A percentile compares a stretch with the other conserved stretches of the same genome.
Evolutionary conservation across 202 grass and related monocot genomes (phyloP).

Genomic region (Carex sylvatica): DNA sequence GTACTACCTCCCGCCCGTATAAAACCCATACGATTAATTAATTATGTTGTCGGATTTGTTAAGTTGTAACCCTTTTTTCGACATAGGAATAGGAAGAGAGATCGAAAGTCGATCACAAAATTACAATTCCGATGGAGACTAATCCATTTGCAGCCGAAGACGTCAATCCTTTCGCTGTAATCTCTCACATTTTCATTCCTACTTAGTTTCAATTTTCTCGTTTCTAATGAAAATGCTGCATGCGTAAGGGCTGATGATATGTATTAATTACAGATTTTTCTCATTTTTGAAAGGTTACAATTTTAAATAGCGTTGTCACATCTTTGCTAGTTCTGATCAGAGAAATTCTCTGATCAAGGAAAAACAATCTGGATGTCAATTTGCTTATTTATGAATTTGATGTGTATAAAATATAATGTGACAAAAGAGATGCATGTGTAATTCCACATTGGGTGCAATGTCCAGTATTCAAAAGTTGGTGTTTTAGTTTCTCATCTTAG

Average conservation of each 20-base stretch:
- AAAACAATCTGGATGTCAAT: background rate
- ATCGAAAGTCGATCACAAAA: background rate
- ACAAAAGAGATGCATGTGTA: background rate
- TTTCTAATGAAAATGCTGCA: background rate
- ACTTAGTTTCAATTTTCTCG: slow-evolving; percentile 9
- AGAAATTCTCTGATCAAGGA: background rate
- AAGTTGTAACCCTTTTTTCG: background rate
- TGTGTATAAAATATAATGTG: background rate
- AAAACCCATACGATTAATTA: background rate
- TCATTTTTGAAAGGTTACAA: background rate
- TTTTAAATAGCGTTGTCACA: background rate
- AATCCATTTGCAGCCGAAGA: slow-evolving; percentile 53
- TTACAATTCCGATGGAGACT: slow-evolving; percentile 40
- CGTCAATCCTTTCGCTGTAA: slow-evolving; percentile 72
- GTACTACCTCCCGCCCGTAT: background rate
- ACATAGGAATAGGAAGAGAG: slow-evolving; percentile 18
- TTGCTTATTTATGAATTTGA: background rate
- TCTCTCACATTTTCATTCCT: background rate
- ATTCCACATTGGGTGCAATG: background rate
- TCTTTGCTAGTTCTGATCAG: background rate
- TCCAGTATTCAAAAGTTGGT: background rate
- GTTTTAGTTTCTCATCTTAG: slow-evolving; percentile 7
- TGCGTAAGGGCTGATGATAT: background rate
- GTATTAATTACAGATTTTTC: background rate
- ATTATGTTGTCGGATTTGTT: background rate